These are phyloP conservation scores for Penicillium coffeae DNA, from an alignment of 495 filamentous ascomycete genomes.

Conservation along the genomic window DNA sequence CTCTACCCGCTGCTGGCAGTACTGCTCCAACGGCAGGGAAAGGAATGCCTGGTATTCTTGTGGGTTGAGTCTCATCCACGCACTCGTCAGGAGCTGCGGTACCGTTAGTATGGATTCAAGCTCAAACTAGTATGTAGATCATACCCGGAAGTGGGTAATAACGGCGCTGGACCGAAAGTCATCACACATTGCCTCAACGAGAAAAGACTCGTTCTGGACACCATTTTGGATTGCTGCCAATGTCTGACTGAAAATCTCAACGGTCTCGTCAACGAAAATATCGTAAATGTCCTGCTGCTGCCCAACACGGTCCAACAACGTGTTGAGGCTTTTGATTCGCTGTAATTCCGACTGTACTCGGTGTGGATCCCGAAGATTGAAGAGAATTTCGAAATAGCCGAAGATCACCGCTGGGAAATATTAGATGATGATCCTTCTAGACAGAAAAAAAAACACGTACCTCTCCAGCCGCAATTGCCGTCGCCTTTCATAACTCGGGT, in stretches of 20 bases:
- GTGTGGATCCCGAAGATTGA: constrained; percentile 58
- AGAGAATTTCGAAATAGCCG: constrained; percentile 83
- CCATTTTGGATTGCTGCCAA: constrained; percentile 48
- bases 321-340: constrained; percentile 67
- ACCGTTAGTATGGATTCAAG: constrained; percentile 7
- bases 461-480: constrained; percentile 97
- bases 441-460: constrained; percentile 46
- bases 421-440: constrained; percentile 6
- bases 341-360: constrained; percentile 63
- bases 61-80: constrained; percentile 76
- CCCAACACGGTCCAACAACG: constrained; percentile 67
- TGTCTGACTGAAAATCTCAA: constrained; percentile 58
- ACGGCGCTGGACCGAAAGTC: constrained; percentile 62
- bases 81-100: constrained; percentile 70
- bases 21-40: constrained; percentile 58
- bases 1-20: constrained; percentile 68
- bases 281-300: constrained; percentile 66
- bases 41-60: constrained; percentile 70
- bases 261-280: constrained; percentile 76
- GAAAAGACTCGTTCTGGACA: constrained; percentile 54
- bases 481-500: constrained; percentile 87
- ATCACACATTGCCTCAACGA: constrained; percentile 76
- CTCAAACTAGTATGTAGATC: constrained; percentile 8
- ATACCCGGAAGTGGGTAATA: constrained; percentile 67
- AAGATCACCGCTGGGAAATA: constrained; percentile 74